Evolutionary conservation across 2,329 filamentous ascomycete species (phyloP).

Genomic region (Rhytidhysteron rufulum): DNA sequence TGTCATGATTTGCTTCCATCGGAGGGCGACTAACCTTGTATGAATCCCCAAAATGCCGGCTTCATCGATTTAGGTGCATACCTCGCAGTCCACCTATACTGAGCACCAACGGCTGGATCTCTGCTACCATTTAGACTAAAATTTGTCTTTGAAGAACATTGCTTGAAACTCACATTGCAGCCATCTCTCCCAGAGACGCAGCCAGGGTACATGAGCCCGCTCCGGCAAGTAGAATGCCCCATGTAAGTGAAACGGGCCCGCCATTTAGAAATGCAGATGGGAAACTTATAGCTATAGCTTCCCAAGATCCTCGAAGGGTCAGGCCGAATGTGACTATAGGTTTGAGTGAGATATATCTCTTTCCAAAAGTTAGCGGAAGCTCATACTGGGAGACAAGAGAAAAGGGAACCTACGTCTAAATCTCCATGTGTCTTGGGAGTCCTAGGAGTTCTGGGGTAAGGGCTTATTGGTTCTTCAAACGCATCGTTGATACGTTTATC

Average conservation of each 20-base stretch:
- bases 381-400: background rate
- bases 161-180: conserved; percentile 19
- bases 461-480: no score
- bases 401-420: background rate
- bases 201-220: conserved; percentile 21
- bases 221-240: conserved; percentile 14
- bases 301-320: conserved; percentile 12
- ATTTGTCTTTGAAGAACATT: background rate
- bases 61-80: conserved; percentile 9
- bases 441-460: no score
- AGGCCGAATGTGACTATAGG: conserved; percentile 13
- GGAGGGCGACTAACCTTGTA: conserved; percentile 11
- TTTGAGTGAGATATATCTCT: conserved; percentile 15
- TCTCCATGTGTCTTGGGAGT: background rate
- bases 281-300: conserved; percentile 10
- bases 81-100: conserved; percentile 18
- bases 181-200: conserved; percentile 22
- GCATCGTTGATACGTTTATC: no score
- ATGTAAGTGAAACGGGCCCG: conserved; percentile 16
- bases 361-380: background rate
- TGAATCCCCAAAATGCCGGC: conserved; percentile 17
- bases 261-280: conserved; percentile 14
- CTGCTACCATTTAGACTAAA: conserved; percentile 1
- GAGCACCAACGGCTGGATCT: conserved; percentile 17
- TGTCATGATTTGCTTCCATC: conserved; percentile 28